Base-by-base conservation (phyloP, 108 stramenopile genomes). In the Aurantiochytrium sp. region DNA sequence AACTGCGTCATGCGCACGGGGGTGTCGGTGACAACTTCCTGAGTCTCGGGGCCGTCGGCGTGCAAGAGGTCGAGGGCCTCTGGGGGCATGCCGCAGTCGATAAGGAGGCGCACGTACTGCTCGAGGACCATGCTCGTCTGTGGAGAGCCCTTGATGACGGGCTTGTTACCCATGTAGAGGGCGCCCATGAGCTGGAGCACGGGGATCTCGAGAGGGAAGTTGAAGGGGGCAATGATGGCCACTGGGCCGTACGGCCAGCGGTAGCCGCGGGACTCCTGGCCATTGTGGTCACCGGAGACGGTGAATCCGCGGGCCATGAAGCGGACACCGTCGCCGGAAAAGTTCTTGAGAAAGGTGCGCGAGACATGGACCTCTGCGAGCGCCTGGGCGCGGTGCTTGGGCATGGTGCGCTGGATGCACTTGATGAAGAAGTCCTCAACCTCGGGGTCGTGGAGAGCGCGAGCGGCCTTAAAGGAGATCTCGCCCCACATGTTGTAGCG, bases 151-250 rank as follows among this genome's bases (percentile, higher is more conserved):
- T 98, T 97, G 60, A 97, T 58, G 18, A 96, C 94, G 0, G 96
- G 96, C 89, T 98, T 98, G 94, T 99, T 99, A 10, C 98, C 98
- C 98, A 99, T 99, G 93, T 93, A 98, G 23, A 99, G 92, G 6
- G 98, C 96, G 29, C 98, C 98, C 97, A 99, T 98, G 45, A 97
- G 88, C 92, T 99, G 98, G 73, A 98, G 92, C 10, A 96, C 96
- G 5, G 97, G 97, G 91, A 98, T 98, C 91, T 98, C 98, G 83
- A 98, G 72, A 5, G 97, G 96, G 89, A 98, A 98, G 89, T 99
- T 99, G 92, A 99, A 99, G 6, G 98, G 98, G 23, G 96, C 94
- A 29, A 99, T 93, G 43, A 99, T 91, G 5, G 96, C 97, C 6
- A 97, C 97, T 2, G 97, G 95, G 35, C 98, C 98, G 91, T 95